These are phyloP conservation scores for Verticillium longisporum DNA, from an alignment of 2,329 filamentous ascomycete species.

Conservation along the genomic window DNA sequence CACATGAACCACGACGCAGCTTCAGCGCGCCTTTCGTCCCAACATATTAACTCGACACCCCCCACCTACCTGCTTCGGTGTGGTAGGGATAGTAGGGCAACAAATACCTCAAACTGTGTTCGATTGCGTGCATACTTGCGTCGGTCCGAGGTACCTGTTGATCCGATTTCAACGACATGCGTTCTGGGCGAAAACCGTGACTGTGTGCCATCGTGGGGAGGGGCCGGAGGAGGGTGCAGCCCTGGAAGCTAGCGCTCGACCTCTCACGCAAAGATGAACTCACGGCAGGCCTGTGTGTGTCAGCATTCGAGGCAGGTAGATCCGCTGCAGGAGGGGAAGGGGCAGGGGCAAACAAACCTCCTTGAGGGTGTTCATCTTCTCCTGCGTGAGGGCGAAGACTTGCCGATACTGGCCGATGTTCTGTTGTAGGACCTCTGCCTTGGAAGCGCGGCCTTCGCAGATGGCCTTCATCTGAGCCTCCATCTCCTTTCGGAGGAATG, in stretches of 20 bases:
- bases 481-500: constrained; percentile 96
- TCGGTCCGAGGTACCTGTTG: neutral
- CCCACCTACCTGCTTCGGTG: neutral
- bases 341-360: constrained; percentile 37
- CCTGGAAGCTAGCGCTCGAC: neutral
- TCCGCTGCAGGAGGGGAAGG: neutral
- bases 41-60: neutral
- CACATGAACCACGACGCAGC: neutral
- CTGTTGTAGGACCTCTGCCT: constrained; percentile 68
- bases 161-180: neutral
- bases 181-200: neutral
- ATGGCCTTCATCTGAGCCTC: constrained; percentile 96
- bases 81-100: neutral
- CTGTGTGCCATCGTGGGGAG: neutral
- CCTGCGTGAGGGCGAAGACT: constrained; percentile 76
- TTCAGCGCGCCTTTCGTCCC: neutral
- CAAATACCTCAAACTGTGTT: neutral
- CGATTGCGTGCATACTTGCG: neutral
- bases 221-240: neutral
- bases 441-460: constrained; percentile 76
- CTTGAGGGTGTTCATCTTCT: constrained; percentile 63
- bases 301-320: constrained; percentile 2
- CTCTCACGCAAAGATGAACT: constrained; percentile 38
- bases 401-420: constrained; percentile 81
- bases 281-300: constrained; percentile 40